Evolutionary conservation across 495 filamentous ascomycete species (phyloP).

Genomic region (Daldinia grandis): DNA sequence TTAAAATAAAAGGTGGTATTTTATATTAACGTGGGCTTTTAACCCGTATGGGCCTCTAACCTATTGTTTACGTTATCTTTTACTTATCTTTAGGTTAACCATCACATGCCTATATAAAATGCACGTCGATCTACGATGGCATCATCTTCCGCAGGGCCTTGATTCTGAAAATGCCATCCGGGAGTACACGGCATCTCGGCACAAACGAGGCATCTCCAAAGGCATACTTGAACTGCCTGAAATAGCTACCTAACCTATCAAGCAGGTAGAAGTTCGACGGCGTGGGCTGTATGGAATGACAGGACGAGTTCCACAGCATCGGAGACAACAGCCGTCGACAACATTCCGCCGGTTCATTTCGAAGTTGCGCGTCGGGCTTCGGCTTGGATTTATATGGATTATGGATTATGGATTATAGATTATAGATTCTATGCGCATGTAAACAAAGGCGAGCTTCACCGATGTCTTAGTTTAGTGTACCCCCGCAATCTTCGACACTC

Average conservation of each 20-base stretch:
- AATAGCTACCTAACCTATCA: slow-evolving; percentile 31
- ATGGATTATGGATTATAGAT: no score
- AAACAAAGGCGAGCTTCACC: slow-evolving; percentile 21
- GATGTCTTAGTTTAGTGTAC: slow-evolving; percentile 4
- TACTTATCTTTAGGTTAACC: not conserved
- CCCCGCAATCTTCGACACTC: slow-evolving; percentile 30
- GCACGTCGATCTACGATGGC: slow-evolving; percentile 16
- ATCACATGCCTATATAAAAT: slow-evolving; percentile 23
- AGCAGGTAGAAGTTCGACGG: slow-evolving; percentile 5
- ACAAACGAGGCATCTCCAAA: slow-evolving; percentile 23
- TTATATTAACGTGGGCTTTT: no score
- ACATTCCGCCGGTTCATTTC: slow-evolving; percentile 41
- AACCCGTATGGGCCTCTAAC: no score
- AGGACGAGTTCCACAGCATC: slow-evolving; percentile 32
- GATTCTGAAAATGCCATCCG: slow-evolving; percentile 6
- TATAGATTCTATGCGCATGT: slow-evolving; percentile 30
- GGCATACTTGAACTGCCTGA: not conserved
- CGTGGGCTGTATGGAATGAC: slow-evolving; percentile 26
- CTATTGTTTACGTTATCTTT: no score
- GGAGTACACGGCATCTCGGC: slow-evolving; percentile 34
- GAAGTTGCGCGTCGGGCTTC: slow-evolving; percentile 12
- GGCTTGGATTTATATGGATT: not conserved
- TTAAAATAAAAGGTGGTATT: no score
- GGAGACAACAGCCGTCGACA: slow-evolving; percentile 31
- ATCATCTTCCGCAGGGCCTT: slow-evolving; percentile 15